Base-by-base conservation (phyloP, 2,329 filamentous ascomycete genomes). In the Colletotrichum gigasporum region DNA sequence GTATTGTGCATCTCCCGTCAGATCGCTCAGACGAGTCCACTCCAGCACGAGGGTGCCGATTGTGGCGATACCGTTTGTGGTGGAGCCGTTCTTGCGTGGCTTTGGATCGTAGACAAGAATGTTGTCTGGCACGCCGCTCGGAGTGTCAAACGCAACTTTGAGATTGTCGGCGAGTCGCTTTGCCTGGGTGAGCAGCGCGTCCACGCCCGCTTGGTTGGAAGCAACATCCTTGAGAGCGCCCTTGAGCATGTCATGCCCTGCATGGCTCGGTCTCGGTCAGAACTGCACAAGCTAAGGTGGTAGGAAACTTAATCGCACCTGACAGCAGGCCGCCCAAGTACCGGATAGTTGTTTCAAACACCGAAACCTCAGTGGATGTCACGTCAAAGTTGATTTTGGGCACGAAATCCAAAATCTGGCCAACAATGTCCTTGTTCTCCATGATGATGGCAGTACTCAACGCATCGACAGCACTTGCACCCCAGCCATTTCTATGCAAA, bases 301-400 rank as follows among this genome's bases (percentile, higher is more conserved):
- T 2, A n/a, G 22, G 22, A 16, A 16, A 22, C 16, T 5, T 12
- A 18, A 30, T 45, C 70, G 67, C 71, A 85, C 90, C 92, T 2
- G 93, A 91, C 8, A 97, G 73, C 70, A 97, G 83, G 14, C 93
- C 94, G 9, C 87, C 94, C 1, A 97, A 79, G 71, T 97, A 97
- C 26, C 94, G 89, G 72, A 97, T 97, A 0, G 92, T 97, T 0
- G 93, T 96, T 78, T 97, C 94, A 71, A 97, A 97, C 7, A 97
- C 78, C 35, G 91, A 95, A 50, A 97, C 88, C 9, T 82, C 77
- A 2, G 82, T 76, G 2, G 81, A 71, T 1, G 90, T 91, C 10
- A 82, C 79, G 41, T 84, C 84, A 72, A 92, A 97, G 75, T 96
- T 82, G 71, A 96, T 90, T 0, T 78, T 85, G 0, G 87, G 84